Base-by-base conservation (phyloP, 176 grass and related monocot species). In the Themeda triandra region DNA sequence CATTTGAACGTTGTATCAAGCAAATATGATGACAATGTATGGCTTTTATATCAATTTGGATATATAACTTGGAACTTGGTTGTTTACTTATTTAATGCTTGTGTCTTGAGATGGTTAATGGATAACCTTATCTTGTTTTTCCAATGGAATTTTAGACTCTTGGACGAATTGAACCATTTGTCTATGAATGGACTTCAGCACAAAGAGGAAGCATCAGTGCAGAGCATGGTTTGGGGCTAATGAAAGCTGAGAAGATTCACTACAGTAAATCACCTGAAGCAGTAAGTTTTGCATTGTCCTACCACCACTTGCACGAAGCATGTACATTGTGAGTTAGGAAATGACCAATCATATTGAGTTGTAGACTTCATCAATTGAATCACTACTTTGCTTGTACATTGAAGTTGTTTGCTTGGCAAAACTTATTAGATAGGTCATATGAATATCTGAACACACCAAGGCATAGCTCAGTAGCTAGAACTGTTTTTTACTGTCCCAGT, bases 201-300 rank as follows among this genome's bases (percentile, higher is more conserved):
- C 93, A 98, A 41, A 95, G 91, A 92, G 96, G 96, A 90, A 98
- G 96, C 85, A 89, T 98, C 70, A 98, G 93, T 75, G 91, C 96
- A 39, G 96, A 95, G 83, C 96, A 98, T 42, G 96, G 96, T 1
- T 82, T 95, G 82, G 96, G 96, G 46, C 81, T 90, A 84, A 98
- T 95, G 93, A 98, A 98, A 93, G 91, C 93, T 21, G 86, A 98
- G 69, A 95, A 98, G 73, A 98, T 98, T 85, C 91, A 93, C 70
- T 98, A 98, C 82, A 98, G 96, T 84, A 98, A 98, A 84, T 90
- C 96, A 71, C 36, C 87, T 36, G 96, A 95, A 88, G 92, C 91
- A 41, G 92, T 98, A 91, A 69, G 88, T 92, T 41, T 54, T 71
- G 63, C 71, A 62, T 23, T 58, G 37, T 25, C 31, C 66, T 69